Percentiles rank a stretch among this genome's conserved stretches.
Conservation (phyloP, 1,284 basidiomycete species). For the Xerocomus minutiporus region DNA sequence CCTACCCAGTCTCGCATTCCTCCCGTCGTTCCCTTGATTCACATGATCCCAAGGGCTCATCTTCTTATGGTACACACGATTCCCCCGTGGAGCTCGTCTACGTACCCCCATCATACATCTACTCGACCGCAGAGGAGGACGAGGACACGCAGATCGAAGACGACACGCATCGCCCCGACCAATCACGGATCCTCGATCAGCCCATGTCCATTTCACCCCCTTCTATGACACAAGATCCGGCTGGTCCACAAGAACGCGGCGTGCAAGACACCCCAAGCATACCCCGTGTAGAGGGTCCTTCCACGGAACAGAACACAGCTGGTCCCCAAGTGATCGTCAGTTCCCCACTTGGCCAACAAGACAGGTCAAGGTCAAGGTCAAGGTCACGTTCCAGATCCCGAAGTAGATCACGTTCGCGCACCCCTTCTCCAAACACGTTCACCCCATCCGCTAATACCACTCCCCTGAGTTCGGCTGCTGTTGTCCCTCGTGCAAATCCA, state of each 20-base stretch:
- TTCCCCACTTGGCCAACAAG: conserved; percentile 17
- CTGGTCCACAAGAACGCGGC: conserved; percentile 2
- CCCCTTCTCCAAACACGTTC: conserved; percentile 36
- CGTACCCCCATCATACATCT: conserved; percentile 57
- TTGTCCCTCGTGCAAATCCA: conserved; percentile 11
- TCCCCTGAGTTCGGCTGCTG: conserved; percentile 3
- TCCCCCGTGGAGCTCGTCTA: conserved; percentile 43
- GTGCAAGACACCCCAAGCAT: conserved; percentile 9
- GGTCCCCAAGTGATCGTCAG: conserved; percentile 30
- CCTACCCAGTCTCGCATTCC: conserved; percentile 10
- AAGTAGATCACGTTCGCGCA: conserved; percentile 41
- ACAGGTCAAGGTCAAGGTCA: conserved; percentile 20
- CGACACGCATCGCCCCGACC: conserved; percentile 1
- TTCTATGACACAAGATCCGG: conserved; percentile 1
- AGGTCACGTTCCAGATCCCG: conserved; percentile 33
- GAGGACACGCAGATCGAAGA: conserved; percentile 6
- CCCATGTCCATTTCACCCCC: conserved; percentile 10
- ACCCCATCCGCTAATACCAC: conserved; percentile 32
- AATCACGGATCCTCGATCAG: conserved; percentile 6
- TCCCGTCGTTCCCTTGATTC: conserved; percentile 8
- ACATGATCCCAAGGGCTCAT: conserved; percentile 5
- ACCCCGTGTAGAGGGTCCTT: not conserved
- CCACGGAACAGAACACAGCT: not conserved
- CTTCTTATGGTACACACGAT: conserved; percentile 17
- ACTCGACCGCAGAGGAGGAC: conserved; percentile 18